Conservation (phyloP, 805 yeast genomes). For the Candida michaelii region DNA sequence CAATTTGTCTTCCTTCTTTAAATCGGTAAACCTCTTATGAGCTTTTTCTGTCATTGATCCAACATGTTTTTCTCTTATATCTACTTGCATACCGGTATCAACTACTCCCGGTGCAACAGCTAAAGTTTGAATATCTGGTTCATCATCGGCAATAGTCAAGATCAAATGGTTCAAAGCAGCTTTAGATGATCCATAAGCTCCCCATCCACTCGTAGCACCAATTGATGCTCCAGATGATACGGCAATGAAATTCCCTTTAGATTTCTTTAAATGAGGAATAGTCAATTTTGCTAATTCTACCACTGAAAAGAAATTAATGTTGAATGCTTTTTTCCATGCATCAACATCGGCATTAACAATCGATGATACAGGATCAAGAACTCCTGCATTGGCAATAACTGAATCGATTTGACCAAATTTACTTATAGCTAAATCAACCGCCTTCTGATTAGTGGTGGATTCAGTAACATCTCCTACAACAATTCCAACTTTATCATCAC, state of each 20-base stretch:
- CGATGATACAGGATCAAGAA: slow-evolving; percentile 70
- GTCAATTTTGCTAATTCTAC: slow-evolving; percentile 57
- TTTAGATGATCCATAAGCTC: slow-evolving; percentile 87
- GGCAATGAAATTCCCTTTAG: slow-evolving; percentile 66
- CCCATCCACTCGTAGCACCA: slow-evolving; percentile 69
- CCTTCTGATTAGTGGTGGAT: slow-evolving; percentile 25
- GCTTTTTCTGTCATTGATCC: slow-evolving; percentile 59
- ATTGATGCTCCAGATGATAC: slow-evolving; percentile 90
- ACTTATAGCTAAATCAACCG: slow-evolving; percentile 45
- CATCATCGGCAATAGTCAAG: slow-evolving; percentile 65
- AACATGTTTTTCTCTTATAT: slow-evolving; percentile 67
- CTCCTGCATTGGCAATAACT: slow-evolving; percentile 78
- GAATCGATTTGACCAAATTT: slow-evolving; percentile 62
- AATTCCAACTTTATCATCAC: slow-evolving; percentile 47
- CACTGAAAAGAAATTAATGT: slow-evolving; percentile 76
- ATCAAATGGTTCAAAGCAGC: slow-evolving; percentile 87
- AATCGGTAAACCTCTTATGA: slow-evolving; percentile 59
- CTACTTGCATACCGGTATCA: slow-evolving; percentile 83
- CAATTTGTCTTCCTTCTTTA: slow-evolving; percentile 58
- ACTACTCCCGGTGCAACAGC: slow-evolving; percentile 95
- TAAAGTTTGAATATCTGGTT: slow-evolving; percentile 53
- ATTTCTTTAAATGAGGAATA: slow-evolving; percentile 55
- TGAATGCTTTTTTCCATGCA: slow-evolving; percentile 65
- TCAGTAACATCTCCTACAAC: slow-evolving; percentile 64
- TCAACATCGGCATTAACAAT: slow-evolving; percentile 51